Evolutionary conservation across 148 eudicot species (phyloP), one percentile per base, ranked within the genome.

Genomic region (Cornus controversa): DNA sequence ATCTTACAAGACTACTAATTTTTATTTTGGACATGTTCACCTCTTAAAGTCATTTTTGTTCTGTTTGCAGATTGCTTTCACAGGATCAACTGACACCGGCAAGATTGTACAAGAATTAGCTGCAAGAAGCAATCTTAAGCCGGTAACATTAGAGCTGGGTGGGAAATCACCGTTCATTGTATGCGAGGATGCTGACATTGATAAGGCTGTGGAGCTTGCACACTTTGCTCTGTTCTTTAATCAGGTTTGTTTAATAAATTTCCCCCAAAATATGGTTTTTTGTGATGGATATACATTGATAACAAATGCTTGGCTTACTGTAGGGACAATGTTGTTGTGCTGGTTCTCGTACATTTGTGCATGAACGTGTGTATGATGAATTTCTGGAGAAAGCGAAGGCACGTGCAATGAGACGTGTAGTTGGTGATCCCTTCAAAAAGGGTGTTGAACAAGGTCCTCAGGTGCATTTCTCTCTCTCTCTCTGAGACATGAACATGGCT

Each of bases 361-460:
- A 96, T 64, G 98, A 96, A 81, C 84, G 81, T 31, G 82, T 93
- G 22, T 87, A 96, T 34, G 95, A 93, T 81, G 97, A 96, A 70
- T 93, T 93, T 71, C 76, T 96, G n/a, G 99, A 91, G 84, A 96
- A 96, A 85, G 87, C 99, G 66, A 86, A 85, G 84, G 90, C 91
- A 18, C 94, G 98, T 45, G 97, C 99, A 72, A 36, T 81, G 70
- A 93, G 69, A 78, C 97, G 98, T 42, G 75, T 82, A 20, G 98
- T 96, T 77, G 99, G 98, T 26, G 99, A 96, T 83, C 99, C 99
- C 73, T 96, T 93, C 87, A 90, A 85, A 80, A 81, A 84, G 67
- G 98, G 87, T 26, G 84, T 88, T 83, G 99, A 96, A 78, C 99
- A 96, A 88, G 99, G 99, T 77, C 99, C 99, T 69, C 99, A 96